phyloP scores from a whole-genome alignment of 441 rosid genomes.

The Jatropha podagrica region DNA sequence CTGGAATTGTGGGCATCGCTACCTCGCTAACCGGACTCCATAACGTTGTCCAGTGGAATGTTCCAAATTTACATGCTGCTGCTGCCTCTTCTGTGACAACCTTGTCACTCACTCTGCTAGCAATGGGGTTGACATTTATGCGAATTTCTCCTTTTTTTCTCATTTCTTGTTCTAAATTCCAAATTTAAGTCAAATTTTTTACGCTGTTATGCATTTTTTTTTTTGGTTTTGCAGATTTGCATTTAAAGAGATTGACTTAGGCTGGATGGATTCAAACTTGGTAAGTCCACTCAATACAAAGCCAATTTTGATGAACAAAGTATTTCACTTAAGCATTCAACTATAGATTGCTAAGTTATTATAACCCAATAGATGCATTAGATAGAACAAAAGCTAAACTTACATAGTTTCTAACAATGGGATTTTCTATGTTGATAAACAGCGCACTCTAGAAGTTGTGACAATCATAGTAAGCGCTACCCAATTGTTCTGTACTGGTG shows the following conservation, averaged over 20 bases:
- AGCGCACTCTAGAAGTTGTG: conserved; percentile 77
- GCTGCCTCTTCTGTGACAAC: conserved; percentile 64
- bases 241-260: conserved; percentile 73
- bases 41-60: conserved; percentile 47
- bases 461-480: conserved; percentile 61
- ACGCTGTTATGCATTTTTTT: not conserved
- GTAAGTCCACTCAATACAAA: conserved; percentile 33
- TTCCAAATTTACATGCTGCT: conserved; percentile 58
- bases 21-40: conserved; percentile 66
- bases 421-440: conserved; percentile 25
- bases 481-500: conserved; percentile 66
- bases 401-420: not conserved
- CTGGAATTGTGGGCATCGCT: conserved; percentile 73
- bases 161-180: not conserved
- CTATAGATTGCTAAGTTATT: too few relatives aligned
- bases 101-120: conserved; percentile 68
- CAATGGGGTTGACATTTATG: conserved; percentile 60
- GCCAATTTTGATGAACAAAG: not conserved
- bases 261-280: conserved; percentile 72
- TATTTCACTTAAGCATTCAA: too few relatives aligned
- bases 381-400: not conserved
- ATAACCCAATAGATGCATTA: too few relatives aligned
- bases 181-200: not conserved
- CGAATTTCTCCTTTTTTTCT: not conserved
- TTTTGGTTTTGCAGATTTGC: conserved; percentile 56